These are phyloP conservation scores for Cyberlindnera veronae DNA, from an alignment of 805 yeast species.

Conservation along the genomic window DNA sequence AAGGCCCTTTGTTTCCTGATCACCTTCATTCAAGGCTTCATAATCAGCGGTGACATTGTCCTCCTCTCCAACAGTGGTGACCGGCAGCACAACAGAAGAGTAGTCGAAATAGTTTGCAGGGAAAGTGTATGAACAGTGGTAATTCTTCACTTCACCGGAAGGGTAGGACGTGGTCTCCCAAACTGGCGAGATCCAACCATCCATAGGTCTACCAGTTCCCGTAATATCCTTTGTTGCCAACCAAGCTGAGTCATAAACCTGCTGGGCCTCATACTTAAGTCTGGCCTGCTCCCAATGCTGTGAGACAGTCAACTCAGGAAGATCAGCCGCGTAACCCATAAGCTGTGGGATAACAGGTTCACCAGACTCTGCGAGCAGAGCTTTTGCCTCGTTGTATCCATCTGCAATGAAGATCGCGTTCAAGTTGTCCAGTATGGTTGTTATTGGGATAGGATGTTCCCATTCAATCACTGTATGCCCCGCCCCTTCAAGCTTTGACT, in stretches of 20 bases:
- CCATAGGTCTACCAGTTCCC: conserved; percentile 38
- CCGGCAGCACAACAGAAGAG: conserved; percentile 42
- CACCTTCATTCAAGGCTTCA: conserved; percentile 28
- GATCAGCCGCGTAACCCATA: conserved; percentile 22
- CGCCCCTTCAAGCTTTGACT: conserved; percentile 25
- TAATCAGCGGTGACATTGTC: conserved; percentile 30
- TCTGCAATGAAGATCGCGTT: conserved; percentile 9
- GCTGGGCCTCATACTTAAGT: conserved; percentile 34
- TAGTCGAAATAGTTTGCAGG: conserved; percentile 40
- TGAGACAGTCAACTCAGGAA: conserved; percentile 13
- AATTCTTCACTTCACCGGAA: conserved; percentile 35
- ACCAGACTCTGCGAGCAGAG: conserved; percentile 5
- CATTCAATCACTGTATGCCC: conserved; percentile 43
- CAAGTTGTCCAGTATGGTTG: conserved; percentile 2
- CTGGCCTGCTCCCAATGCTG: conserved; percentile 41
- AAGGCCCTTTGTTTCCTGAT: conserved; percentile 31
- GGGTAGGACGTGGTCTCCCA: conserved; percentile 40
- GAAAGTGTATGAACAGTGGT: conserved; percentile 42
- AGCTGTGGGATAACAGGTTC: conserved; percentile 21
- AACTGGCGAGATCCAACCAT: conserved; percentile 48
- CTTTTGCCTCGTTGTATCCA: conserved; percentile 5
- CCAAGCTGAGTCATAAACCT: conserved; percentile 38
- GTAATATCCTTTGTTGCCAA: conserved; percentile 31
- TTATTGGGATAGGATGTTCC: conserved; percentile 10
- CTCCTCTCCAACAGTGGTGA: conserved; percentile 35